A percentile compares a stretch with the other conserved stretches of the same genome.
These are phyloP conservation scores for Pachysandra terminalis DNA, from an alignment of 164 flowering plant genomes.

Conservation along the genomic window DNA sequence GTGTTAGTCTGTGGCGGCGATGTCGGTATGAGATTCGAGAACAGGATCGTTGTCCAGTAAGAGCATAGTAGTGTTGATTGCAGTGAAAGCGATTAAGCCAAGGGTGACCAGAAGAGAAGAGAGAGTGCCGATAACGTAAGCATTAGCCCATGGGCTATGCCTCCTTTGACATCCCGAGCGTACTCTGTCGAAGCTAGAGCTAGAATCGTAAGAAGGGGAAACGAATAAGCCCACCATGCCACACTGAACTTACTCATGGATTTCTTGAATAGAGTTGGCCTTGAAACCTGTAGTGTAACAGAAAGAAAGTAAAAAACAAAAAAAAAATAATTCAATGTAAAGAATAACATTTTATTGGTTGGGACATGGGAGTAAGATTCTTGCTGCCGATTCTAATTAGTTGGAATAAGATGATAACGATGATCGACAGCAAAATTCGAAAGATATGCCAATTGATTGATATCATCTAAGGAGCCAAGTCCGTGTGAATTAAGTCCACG, in stretches of 20 bases:
- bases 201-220: conserved; percentile 32
- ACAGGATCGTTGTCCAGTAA: conserved; percentile 17
- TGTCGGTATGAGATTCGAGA: not conserved
- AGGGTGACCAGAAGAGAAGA: conserved; percentile 24
- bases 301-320: no score
- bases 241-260: conserved; percentile 41
- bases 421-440: no score
- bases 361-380: no score
- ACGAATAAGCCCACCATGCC: conserved; percentile 52
- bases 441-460: no score
- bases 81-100: conserved; percentile 20
- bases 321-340: not conserved
- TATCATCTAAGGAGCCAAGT: no score
- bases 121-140: conserved; percentile 23
- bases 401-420: no score
- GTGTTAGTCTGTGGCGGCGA: not conserved
- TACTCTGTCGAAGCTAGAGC: conserved; percentile 37
- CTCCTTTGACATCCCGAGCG: conserved; percentile 28
- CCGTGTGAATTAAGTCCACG: no score
- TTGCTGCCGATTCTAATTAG: no score
- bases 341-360: not conserved
- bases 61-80: conserved; percentile 25
- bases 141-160: conserved; percentile 21
- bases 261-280: conserved; percentile 47
- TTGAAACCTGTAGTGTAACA: conserved; percentile 27